These are phyloP conservation scores for Closterium sp. DNA, from an alignment of 139 green algal species.

Conservation along the genomic window DNA sequence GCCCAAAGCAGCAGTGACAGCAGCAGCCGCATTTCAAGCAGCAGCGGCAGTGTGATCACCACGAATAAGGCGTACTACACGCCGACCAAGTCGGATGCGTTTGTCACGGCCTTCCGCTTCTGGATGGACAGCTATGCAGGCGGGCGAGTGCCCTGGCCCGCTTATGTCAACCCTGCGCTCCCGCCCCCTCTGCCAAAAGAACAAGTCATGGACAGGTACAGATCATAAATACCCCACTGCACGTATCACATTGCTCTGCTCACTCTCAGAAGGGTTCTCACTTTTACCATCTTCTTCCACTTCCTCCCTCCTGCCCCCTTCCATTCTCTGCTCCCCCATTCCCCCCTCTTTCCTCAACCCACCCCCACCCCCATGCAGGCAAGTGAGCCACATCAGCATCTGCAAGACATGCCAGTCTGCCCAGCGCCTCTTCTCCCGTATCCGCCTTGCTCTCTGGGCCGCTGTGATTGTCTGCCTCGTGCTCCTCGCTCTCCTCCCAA, in stretches of 20 bases:
- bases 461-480: background rate
- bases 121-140: slow-evolving; percentile 25
- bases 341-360: background rate
- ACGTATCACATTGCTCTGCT: no score
- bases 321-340: background rate
- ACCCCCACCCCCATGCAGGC: background rate
- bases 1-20: background rate
- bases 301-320: no score
- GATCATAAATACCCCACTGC: no score
- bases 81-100: slow-evolving; percentile 27
- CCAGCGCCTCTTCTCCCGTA: background rate
- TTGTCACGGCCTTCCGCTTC: slow-evolving; percentile 34
- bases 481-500: background rate
- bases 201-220: slow-evolving; percentile 41
- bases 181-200: slow-evolving; percentile 17
- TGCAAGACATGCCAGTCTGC: background rate
- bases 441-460: background rate
- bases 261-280: no score
- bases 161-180: background rate
- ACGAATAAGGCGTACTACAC: slow-evolving; percentile 23
- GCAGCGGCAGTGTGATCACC: no score
- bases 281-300: no score
- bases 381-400: background rate
- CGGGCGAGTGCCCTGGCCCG: background rate
- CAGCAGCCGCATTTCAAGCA: background rate